These are phyloP conservation scores for Pseudocercospora pini-densiflorae DNA, from an alignment of 2,329 filamentous ascomycete species.

Conservation along the genomic window DNA sequence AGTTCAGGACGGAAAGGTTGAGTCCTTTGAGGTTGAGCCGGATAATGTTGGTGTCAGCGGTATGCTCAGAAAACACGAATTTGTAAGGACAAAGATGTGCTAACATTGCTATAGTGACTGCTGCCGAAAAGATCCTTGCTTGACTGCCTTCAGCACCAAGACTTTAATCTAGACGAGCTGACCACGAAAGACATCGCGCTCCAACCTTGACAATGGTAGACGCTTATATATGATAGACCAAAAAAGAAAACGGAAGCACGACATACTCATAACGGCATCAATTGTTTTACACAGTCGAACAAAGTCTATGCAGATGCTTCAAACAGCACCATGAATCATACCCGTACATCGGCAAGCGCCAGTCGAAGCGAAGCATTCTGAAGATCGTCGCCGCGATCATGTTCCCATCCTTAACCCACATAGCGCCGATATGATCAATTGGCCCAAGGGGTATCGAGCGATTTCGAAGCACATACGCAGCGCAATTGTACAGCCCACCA, in stretches of 20 bases:
- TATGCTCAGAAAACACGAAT: neutral
- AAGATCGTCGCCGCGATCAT: slow-evolving; percentile 21
- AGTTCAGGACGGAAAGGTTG: slow-evolving; percentile 83
- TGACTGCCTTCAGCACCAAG: neutral
- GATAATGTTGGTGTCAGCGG: slow-evolving; percentile 52
- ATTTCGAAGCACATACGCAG: slow-evolving; percentile 17
- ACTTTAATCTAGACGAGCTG: neutral
- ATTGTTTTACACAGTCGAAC: slow-evolving; percentile 2
- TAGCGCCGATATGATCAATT: slow-evolving; percentile 22
- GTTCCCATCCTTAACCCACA: slow-evolving; percentile 8
- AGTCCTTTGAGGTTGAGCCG: slow-evolving; percentile 79
- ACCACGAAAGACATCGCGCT: neutral
- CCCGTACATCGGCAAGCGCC: slow-evolving; percentile 1
- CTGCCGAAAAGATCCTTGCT: slow-evolving; percentile 19
- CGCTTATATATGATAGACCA: slow-evolving; percentile 4
- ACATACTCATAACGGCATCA: slow-evolving; percentile 2
- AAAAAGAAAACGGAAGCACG: neutral
- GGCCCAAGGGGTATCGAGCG: slow-evolving; percentile 28
- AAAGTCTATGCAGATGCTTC: slow-evolving; percentile 16
- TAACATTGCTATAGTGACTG: slow-evolving; percentile 4
- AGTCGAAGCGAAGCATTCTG: slow-evolving; percentile 17
- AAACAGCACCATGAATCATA: neutral
- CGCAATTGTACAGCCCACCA: slow-evolving; percentile 2
- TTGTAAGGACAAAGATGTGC: neutral
- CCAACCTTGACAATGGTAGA: too few species aligned